Conservation (phyloP, 176 grass and related monocot genomes). For the Dendrocalamus sinicus region DNA sequence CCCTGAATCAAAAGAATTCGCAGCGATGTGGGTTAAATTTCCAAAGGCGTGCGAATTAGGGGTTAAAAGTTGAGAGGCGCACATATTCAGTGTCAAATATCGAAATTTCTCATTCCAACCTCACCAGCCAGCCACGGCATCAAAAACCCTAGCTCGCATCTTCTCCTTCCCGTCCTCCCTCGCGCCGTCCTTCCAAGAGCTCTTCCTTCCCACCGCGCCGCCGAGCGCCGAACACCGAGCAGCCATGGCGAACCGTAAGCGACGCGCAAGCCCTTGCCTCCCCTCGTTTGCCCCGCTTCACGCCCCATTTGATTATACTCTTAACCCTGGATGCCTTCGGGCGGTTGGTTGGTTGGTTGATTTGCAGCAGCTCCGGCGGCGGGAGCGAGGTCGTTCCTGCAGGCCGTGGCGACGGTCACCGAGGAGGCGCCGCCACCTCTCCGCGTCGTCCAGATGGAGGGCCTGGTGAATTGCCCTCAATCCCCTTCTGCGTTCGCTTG, state of each 20-base stretch:
- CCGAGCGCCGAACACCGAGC: slow-evolving; percentile 26
- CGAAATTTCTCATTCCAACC: no score
- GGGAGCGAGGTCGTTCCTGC: slow-evolving; percentile 83
- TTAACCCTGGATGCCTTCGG: slow-evolving; percentile 26
- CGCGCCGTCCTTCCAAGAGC: slow-evolving; percentile 20
- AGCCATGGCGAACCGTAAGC: slow-evolving; percentile 78
- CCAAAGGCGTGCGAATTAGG: no score
- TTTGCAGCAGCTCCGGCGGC: slow-evolving; percentile 44
- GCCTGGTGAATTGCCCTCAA: slow-evolving; percentile 66
- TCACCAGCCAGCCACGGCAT: background rate
- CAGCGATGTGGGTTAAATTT: no score
- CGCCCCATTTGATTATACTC: background rate
- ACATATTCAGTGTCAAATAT: no score
- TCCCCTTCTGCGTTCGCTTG: background rate
- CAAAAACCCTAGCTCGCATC: slow-evolving; percentile 52
- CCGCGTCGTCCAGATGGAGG: slow-evolving; percentile 94
- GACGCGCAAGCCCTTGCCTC: background rate
- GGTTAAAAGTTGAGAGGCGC: no score
- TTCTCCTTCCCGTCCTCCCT: background rate
- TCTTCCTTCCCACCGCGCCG: slow-evolving; percentile 17
- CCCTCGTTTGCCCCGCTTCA: background rate
- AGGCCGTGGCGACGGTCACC: slow-evolving; percentile 66
- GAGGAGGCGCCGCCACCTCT: slow-evolving; percentile 74
- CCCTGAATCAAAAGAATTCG: no score
- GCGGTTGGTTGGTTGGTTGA: background rate